These are phyloP conservation scores for Blastobotrys mokoenaii DNA, from an alignment of 805 yeast genomes.

Conservation along the genomic window DNA sequence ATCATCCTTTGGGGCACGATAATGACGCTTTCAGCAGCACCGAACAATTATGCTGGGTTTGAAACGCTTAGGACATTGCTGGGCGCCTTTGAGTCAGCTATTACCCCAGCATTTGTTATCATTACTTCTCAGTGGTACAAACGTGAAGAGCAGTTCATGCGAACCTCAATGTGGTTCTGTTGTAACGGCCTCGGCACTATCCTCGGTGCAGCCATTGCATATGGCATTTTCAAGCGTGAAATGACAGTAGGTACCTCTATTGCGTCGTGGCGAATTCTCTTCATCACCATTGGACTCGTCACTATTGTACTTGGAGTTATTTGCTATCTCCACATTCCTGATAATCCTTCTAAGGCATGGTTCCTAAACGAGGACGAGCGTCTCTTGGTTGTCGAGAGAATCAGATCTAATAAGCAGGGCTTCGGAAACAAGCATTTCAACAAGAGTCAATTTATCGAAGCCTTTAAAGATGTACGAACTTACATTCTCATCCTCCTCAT, in stretches of 20 bases:
- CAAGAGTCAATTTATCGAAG: conserved; percentile 43
- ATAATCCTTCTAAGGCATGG: conserved; percentile 41
- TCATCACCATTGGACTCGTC: conserved; percentile 47
- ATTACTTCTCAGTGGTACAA: conserved; percentile 30
- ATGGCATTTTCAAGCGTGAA: conserved; percentile 30
- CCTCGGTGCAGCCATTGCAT: conserved; percentile 41
- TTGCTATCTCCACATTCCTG: conserved; percentile 32
- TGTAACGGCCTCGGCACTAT: conserved; percentile 37
- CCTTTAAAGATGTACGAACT: conserved; percentile 39
- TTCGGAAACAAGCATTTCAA: conserved; percentile 49
- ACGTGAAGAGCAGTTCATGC: conserved; percentile 33
- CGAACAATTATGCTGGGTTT: conserved; percentile 38
- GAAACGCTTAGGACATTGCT: conserved; percentile 39
- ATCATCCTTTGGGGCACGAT: conserved; percentile 54
- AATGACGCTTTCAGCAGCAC: conserved; percentile 35
- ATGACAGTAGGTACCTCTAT: conserved; percentile 23
- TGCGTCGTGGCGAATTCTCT: conserved; percentile 44
- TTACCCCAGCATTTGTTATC: conserved; percentile 50
- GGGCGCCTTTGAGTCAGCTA: conserved; percentile 45
- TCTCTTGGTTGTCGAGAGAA: conserved; percentile 41
- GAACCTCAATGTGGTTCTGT: conserved; percentile 32
- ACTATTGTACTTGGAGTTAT: conserved; percentile 34
- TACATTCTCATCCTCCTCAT: conserved; percentile 38
- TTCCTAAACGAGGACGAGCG: conserved; percentile 38
- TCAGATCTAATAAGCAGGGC: conserved; percentile 46